Base-by-base conservation (phyloP, 257 asterid species). In the Anisodus tanguticus region DNA sequence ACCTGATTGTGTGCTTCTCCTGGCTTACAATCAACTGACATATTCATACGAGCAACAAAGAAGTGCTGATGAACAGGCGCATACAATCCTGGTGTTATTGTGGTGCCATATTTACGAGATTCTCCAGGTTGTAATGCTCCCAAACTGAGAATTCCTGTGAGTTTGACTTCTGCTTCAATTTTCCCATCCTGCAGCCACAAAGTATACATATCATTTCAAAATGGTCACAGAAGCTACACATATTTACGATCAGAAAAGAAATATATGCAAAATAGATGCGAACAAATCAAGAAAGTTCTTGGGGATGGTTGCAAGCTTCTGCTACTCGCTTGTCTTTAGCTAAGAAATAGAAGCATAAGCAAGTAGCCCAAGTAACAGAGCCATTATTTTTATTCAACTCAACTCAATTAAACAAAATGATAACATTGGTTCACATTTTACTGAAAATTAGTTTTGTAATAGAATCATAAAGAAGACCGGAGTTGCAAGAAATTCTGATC, bases 21-120 rank as follows among this genome's bases (percentile, higher is more conserved):
- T 83, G 99, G 96, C 82, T 91, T 97, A 83, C 95, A 93, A 87
- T 97, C 99, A 47, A 97, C 97, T 16, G 97, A 87, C 98, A 97
- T 97, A 87, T 97, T 97, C 98, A 97, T 90, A 59, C 99, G 98
- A 82, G 98, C 98, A 86, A 97, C 98, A 85, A 97, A 95, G 86
- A 97, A 97, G 88, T 97, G 98, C 82, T 97, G 99, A 90, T 97
- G 99, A 59, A 97, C 97, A 26, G 99, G 99, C 43, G 98, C 99
- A 87, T 96, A 96, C 72, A 97, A 85, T 66, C 99, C 98, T 12
- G 99, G 96, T 43, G 98, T 98, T 90, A 97, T 95, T 55, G 94
- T 92, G 81, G 98, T 95, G 47, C 99, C 99, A 84, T 95, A 95
- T 87, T 94, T 95, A 86, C 98, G 91, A 87, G 59, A 84, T 85